Percentiles rank a stretch among this genome's conserved stretches.
These are phyloP conservation scores for Malassezia japonica DNA, from an alignment of 1,284 basidiomycete genomes.

Conservation along the genomic window DNA sequence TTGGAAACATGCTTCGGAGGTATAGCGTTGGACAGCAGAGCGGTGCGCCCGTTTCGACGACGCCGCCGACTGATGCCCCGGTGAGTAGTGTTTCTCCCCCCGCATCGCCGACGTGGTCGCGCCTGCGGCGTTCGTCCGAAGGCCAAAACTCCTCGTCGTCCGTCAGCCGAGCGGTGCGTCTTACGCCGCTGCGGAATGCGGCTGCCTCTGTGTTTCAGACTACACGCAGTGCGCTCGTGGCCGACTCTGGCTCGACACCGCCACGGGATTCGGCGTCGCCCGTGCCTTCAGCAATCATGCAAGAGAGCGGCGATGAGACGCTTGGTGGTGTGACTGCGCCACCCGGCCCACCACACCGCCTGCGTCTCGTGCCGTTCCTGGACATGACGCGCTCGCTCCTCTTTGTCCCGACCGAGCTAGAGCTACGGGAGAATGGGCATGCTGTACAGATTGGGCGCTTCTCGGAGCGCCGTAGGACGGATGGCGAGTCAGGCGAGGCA, in stretches of 20 bases:
- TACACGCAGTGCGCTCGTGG: background rate
- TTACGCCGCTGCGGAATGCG: background rate
- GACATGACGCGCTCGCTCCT: conserved; percentile 78
- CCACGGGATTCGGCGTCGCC: background rate
- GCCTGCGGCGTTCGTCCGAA: background rate
- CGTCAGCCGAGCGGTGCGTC: background rate
- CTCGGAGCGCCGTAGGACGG: background rate
- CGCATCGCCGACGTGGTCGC: background rate
- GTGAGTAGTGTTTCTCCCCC: too few species aligned
- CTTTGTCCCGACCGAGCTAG: conserved; percentile 84
- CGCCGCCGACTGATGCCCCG: background rate
- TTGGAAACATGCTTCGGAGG: conserved; percentile 2
- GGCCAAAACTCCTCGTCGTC: background rate
- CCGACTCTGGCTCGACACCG: background rate
- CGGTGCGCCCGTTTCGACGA: background rate
- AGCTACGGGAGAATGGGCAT: conserved; percentile 54
- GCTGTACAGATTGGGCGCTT: conserved; percentile 20
- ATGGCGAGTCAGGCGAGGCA: background rate
- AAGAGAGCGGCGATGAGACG: background rate
- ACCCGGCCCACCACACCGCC: background rate
- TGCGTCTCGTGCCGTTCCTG: conserved; percentile 73
- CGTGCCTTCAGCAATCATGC: background rate
- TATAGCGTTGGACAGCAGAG: conserved; percentile 5
- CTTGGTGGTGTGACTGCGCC: background rate
- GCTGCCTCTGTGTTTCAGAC: background rate